These are phyloP conservation scores for Clausena lansium DNA, from an alignment of 345 rosid genomes.

Conservation along the genomic window DNA sequence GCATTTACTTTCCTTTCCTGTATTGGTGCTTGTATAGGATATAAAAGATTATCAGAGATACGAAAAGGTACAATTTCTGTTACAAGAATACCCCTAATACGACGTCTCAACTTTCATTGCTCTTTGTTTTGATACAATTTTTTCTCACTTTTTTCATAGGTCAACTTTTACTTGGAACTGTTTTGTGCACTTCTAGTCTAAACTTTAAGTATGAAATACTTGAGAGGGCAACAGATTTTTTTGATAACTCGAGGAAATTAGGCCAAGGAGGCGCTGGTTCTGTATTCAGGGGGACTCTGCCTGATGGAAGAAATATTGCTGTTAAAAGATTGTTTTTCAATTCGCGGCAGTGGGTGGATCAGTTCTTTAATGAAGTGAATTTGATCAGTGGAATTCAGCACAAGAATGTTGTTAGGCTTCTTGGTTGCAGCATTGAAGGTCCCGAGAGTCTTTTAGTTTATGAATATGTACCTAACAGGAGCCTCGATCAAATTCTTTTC, in stretches of 20 bases:
- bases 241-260: constrained; percentile 57
- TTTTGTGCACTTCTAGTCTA: constrained; percentile 20
- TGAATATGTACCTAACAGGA: constrained; percentile 70
- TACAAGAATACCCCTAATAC: neutral
- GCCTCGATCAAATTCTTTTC: constrained; percentile 75
- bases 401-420: constrained; percentile 60
- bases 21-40: constrained; percentile 47
- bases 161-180: neutral
- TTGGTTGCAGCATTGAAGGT: constrained; percentile 91
- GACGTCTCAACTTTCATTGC: neutral
- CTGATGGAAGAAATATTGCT: constrained; percentile 63
- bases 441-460: constrained; percentile 83
- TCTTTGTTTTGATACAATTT: neutral
- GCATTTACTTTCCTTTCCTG: constrained; percentile 29
- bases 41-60: constrained; percentile 35
- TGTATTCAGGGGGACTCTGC: constrained; percentile 72
- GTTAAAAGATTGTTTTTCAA: constrained; percentile 68
- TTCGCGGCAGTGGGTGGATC: constrained; percentile 70
- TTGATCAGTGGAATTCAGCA: constrained; percentile 64
- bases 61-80: constrained; percentile 23
- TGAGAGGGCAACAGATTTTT: constrained; percentile 66
- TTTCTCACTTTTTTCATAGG: constrained; percentile 9
- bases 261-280: constrained; percentile 86
- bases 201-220: constrained; percentile 65
- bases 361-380: constrained; percentile 82